Conservation (phyloP, 768 basidiomycete species). For the Pleurotus tuoliensis region DNA sequence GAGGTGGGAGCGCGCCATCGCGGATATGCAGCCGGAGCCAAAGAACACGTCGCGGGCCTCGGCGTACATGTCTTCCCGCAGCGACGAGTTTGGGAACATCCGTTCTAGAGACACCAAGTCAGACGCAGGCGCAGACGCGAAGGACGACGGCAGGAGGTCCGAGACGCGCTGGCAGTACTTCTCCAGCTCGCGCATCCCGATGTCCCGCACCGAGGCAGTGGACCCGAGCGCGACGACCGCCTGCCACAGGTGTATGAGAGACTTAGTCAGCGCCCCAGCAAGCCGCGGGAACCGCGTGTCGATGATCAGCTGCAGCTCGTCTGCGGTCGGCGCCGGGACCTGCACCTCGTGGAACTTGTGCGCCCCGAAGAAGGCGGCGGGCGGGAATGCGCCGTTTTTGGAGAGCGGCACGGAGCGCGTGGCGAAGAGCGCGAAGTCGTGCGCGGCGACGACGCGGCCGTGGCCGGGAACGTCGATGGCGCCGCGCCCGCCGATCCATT, state of each 20-base stretch:
- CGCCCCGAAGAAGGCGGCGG: constrained; percentile 75
- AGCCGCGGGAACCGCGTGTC: constrained; percentile 62
- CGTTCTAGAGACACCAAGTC: constrained; percentile 27
- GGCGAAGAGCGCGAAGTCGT: constrained; percentile 84
- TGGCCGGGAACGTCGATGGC: constrained; percentile 70
- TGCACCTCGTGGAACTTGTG: constrained; percentile 79
- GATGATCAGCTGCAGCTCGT: constrained; percentile 73
- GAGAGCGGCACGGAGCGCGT: constrained; percentile 67
- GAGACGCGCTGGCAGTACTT: constrained; percentile 80
- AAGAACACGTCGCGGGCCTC: constrained; percentile 93
- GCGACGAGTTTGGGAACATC: constrained; percentile 63
- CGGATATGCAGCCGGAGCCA: constrained; percentile 57
- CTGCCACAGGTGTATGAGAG: constrained; percentile 70
- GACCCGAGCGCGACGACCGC: constrained; percentile 46
- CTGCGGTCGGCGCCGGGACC: constrained; percentile 53
- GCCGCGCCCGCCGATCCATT: constrained; percentile 74
- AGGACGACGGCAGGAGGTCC: constrained; percentile 47
- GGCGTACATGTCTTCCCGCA: constrained; percentile 86
- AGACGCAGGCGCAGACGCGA: constrained; percentile 29
- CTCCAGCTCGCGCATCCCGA: constrained; percentile 78
- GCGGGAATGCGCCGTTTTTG: constrained; percentile 37
- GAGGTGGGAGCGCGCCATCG: constrained; percentile 44
- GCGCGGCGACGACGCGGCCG: constrained; percentile 69
- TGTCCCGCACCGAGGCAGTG: constrained; percentile 49
- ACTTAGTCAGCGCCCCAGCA: constrained; percentile 27